These are phyloP conservation scores for Fusarium sp. DNA, from an alignment of 2,329 filamentous ascomycete genomes.

Conservation along the genomic window DNA sequence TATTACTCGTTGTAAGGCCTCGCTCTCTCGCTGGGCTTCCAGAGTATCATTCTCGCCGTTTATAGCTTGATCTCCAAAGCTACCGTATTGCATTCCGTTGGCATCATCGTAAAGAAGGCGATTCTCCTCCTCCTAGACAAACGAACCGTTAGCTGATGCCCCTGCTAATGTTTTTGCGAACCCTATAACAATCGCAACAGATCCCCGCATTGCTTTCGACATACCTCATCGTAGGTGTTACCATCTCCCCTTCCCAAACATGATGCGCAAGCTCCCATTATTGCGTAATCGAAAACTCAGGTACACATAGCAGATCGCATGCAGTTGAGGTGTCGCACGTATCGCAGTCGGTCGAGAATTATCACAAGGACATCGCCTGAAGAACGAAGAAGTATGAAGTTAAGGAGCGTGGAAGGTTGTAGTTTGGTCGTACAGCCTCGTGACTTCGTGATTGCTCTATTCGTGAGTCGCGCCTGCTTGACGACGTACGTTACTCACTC, in stretches of 20 bases:
- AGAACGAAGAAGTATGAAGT: background rate
- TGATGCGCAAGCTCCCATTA: conserved; percentile 71
- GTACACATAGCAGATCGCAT: conserved; percentile 38
- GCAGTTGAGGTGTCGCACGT: background rate
- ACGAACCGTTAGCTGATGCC: conserved; percentile 11
- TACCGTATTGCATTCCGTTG: conserved; percentile 69
- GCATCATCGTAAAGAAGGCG: conserved; percentile 71
- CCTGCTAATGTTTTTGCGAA: background rate
- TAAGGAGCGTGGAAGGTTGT: conserved; percentile 34
- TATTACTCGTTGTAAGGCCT: conserved; percentile 72
- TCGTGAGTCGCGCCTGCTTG: conserved; percentile 40
- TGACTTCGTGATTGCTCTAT: conserved; percentile 34
- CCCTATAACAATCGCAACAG: background rate
- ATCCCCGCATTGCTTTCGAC: conserved; percentile 17
- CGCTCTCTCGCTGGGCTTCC: conserved; percentile 72
- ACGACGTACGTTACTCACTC: conserved; percentile 42
- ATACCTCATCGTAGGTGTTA: conserved; percentile 67
- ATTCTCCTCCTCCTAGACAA: conserved; percentile 64
- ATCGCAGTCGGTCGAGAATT: background rate
- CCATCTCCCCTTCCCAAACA: conserved; percentile 65
- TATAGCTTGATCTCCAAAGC: conserved; percentile 67
- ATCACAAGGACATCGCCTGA: conserved; percentile 9
- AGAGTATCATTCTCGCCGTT: conserved; percentile 68
- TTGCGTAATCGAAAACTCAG: conserved; percentile 32
- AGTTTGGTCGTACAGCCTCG: conserved; percentile 27